Conservation (phyloP, 768 basidiomycete genomes). For the Kwoniella sp. region DNA sequence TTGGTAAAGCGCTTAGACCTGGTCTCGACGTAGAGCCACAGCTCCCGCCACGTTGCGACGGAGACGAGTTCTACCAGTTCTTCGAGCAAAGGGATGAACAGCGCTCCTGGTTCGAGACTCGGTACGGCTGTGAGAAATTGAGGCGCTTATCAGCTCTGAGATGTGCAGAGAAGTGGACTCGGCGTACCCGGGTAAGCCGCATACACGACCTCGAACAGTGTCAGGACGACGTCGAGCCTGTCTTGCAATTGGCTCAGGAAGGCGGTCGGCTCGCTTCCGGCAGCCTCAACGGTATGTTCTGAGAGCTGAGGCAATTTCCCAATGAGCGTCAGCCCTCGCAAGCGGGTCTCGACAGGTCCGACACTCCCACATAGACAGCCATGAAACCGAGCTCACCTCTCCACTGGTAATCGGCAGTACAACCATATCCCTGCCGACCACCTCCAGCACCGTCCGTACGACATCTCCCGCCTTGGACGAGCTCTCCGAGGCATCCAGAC, state of each 20-base stretch:
- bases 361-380: neutral
- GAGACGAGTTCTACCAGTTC: slow-evolving; percentile 43
- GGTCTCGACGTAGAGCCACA: slow-evolving; percentile 42
- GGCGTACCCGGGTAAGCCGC: slow-evolving; percentile 20
- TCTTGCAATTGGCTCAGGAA: slow-evolving; percentile 32
- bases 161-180: neutral
- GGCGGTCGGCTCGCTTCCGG: too few species aligned
- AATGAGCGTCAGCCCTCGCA: too few species aligned
- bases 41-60: slow-evolving; percentile 34
- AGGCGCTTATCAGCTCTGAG: neutral
- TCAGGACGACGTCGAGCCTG: slow-evolving; percentile 35
- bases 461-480: slow-evolving; percentile 18
- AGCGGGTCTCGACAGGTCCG: neutral
- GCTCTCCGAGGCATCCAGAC: neutral
- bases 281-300: too few species aligned
- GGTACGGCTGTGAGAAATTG: slow-evolving; percentile 12
- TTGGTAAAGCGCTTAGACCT: slow-evolving; percentile 43
- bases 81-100: slow-evolving; percentile 44
- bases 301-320: too few species aligned
- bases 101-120: slow-evolving; percentile 36
- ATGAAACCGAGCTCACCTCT: slow-evolving; percentile 19
- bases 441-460: slow-evolving; percentile 28
- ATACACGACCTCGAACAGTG: slow-evolving; percentile 36
- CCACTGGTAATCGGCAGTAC: slow-evolving; percentile 19
- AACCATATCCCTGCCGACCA: slow-evolving; percentile 35